Percentiles rank a stretch among this genome's conserved stretches.
Evolutionary conservation across 495 filamentous ascomycete species (phyloP).

Genomic region (Daldinia grandis): DNA sequence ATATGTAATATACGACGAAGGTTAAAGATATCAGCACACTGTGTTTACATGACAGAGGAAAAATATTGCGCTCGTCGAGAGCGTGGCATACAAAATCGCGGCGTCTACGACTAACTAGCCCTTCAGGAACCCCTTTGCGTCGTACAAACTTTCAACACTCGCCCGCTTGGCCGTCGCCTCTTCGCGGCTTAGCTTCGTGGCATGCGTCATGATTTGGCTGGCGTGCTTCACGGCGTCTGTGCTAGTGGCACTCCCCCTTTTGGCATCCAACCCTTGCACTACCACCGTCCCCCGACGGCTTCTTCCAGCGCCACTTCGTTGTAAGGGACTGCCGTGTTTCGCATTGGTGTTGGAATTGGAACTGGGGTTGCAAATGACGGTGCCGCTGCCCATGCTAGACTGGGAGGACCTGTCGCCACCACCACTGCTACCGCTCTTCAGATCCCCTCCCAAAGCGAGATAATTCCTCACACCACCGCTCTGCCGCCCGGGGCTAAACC

Average conservation of each 20-base stretch:
- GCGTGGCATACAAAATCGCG: neutral
- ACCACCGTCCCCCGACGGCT: constrained; percentile 31
- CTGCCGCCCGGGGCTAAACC: constrained; percentile 38
- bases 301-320: constrained; percentile 5
- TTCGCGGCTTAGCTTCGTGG: constrained; percentile 20
- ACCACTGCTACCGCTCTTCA: neutral
- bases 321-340: neutral
- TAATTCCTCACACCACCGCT: constrained; percentile 43
- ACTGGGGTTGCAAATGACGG: neutral
- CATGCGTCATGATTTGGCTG: constrained; percentile 21
- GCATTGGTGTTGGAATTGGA: neutral
- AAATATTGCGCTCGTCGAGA: constrained; percentile 1
- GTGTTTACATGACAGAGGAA: constrained; percentile 18
- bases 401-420: neutral
- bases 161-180: constrained; percentile 14
- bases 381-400: neutral
- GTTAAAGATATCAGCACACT: constrained; percentile 23
- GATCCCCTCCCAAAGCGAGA: constrained; percentile 36
- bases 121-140: constrained; percentile 56
- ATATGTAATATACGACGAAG: constrained; percentile 9
- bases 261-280: constrained; percentile 24
- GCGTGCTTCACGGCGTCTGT: constrained; percentile 10
- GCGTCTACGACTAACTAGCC: constrained; percentile 19
- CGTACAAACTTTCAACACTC: constrained; percentile 49
- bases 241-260: constrained; percentile 4